Base-by-base conservation (phyloP, 176 grass and related monocot genomes). In the Aegilops tauschii region DNA sequence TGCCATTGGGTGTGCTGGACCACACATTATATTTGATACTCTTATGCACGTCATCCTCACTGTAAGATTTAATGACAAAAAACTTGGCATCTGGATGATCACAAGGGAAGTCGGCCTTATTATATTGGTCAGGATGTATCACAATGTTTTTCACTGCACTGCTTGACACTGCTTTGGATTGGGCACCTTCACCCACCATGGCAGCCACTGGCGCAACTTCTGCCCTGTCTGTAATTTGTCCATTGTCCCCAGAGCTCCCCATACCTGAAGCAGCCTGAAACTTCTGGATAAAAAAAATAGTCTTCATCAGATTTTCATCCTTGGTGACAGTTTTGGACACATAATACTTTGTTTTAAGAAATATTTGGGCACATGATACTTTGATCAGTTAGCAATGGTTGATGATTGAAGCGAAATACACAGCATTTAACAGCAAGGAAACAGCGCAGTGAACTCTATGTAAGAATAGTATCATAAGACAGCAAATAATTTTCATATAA, bases 1-100 rank as follows among this genome's bases (percentile, higher is more conserved):
- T 95, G 30, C 93, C 93, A 76, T 90, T 95, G 8, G 84, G 86
- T 6, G 93, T 95, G 59, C 93, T 95, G 68, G 93, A 95, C 93
- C 93, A 95, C 47, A 91, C 91, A 84, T 90, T 88, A 85, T 95
- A 95, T 62, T 95, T 95, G 61, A 95, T 87, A 77, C 93, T 95
- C 83, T 95, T 95, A 74, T 95, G 93, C 77, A 95, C 93, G 23
- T 95, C 93, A 84, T 95, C 93, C 76, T 95, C 93, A 44, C 93
- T 95, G 69, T 95, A 95, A 11, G 93, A 95, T 86, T 95, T 95
- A 25, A 95, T 95, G 21, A 95, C 88, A 89, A 88, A 95, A 83
- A 95, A 95, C 45, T 91, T 95, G 18, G 88, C 93, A 69, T 91
- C 85, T 84, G 88, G 88, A 87, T 92, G 66, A 37, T 95, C 91